A percentile compares a stretch with the other conserved stretches of the same genome.
These are phyloP conservation scores for Arabis hirsuta DNA, from an alignment of 345 rosid species.

Conservation along the genomic window DNA sequence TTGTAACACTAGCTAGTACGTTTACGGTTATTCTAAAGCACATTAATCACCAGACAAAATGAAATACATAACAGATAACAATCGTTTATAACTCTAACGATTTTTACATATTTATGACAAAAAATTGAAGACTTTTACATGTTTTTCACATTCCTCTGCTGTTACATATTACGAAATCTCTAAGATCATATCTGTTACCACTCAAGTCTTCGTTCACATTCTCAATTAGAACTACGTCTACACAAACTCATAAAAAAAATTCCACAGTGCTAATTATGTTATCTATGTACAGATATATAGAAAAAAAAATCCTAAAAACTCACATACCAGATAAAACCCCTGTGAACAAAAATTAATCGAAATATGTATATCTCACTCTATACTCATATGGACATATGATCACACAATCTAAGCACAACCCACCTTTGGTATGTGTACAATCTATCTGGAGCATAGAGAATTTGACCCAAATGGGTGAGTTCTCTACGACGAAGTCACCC, in stretches of 20 bases:
- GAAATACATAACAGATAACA: no score
- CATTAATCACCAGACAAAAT: no score
- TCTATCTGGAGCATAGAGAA: constrained; percentile 95
- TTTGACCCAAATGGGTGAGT: constrained; percentile 52
- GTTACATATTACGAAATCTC: not conserved
- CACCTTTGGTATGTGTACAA: constrained; percentile 96
- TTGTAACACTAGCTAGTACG: no score
- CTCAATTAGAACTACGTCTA: not conserved
- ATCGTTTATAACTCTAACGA: no score
- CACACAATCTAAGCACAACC: constrained; percentile 82
- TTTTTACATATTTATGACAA: no score
- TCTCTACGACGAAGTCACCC: constrained; percentile 73
- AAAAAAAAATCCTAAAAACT: constrained; percentile 14
- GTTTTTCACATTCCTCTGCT: not conserved
- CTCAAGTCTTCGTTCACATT: not conserved
- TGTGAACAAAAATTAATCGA: not conserved
- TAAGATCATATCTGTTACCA: not conserved
- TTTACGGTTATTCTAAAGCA: no score
- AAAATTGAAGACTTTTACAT: no score
- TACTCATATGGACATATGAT: constrained; percentile 63
- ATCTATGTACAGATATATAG: no score
- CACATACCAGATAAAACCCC: not conserved
- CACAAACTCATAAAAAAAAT: not conserved
- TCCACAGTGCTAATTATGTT: no score
- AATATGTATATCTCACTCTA: constrained; percentile 41